phyloP scores from a whole-genome alignment of 2,329 filamentous ascomycete genomes.

The Aspergillus quadricinctus region DNA sequence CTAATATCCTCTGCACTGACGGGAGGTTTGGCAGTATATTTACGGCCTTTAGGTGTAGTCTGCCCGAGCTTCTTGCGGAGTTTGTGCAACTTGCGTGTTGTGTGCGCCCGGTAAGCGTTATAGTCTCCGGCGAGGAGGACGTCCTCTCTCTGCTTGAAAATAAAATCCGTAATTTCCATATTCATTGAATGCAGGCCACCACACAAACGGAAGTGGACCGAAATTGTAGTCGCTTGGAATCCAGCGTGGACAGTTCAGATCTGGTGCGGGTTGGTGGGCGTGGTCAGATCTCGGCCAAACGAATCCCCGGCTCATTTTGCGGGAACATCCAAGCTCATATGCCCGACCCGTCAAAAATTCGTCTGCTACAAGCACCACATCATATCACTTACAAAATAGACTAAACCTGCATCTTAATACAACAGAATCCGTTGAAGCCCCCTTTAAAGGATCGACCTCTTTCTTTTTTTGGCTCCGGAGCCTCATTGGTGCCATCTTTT shows the following conservation, averaged over 20 bases:
- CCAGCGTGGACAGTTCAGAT: conserved; percentile 2
- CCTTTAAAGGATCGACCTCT: background rate
- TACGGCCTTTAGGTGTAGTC: conserved; percentile 78
- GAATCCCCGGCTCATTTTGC: conserved; percentile 25
- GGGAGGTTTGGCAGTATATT: conserved; percentile 68
- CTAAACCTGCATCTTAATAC: background rate
- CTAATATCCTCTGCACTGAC: conserved; percentile 72
- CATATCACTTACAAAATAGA: background rate
- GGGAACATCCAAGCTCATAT: conserved; percentile 19
- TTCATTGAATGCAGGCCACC: conserved; percentile 1
- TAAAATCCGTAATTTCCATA: conserved; percentile 88
- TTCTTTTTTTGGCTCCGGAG: background rate
- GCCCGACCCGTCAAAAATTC: conserved; percentile 17
- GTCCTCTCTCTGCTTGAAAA: conserved; percentile 74
- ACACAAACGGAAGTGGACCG: background rate
- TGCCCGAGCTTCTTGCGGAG: conserved; percentile 80
- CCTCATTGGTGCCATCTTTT: conserved; percentile 1
- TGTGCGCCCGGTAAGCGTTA: conserved; percentile 73
- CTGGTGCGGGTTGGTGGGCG: conserved; percentile 21
- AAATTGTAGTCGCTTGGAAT: background rate
- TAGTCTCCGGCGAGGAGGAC: conserved; percentile 87
- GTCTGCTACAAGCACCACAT: conserved; percentile 9
- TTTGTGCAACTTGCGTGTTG: conserved; percentile 76
- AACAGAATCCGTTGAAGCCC: background rate
- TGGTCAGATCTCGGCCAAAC: conserved; percentile 31